Base-by-base conservation (phyloP, 805 yeast genomes). In the Debaryomyces tyrocola region DNA sequence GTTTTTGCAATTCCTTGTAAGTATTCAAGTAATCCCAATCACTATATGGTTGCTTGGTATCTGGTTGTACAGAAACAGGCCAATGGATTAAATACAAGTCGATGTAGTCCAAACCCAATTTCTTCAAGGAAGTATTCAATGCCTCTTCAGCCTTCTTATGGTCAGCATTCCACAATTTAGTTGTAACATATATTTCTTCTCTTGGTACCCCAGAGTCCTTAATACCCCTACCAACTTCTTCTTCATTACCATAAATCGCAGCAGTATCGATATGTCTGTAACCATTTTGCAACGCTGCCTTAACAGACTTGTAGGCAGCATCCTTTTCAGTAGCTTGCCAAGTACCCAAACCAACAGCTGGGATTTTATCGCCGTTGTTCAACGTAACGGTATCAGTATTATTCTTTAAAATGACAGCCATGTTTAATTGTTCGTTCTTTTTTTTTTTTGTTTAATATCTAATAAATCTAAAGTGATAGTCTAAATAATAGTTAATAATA, bases 241-340 rank as follows among this genome's bases (percentile, higher is more conserved):
- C 80, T 61, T 85, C 90, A 58, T 84, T 85, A 7, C 73, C 67
- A 67, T 85, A 86, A 41, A 73, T 73, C 21, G 80, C 78, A 18
- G 92, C 92, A 18, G 87, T 79, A 64, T 87, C 92, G 50, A 87
- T 82, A 64, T 86, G 91, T 49, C 80, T 73, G 69, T 85, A 85
- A 27, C 92, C 92, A 41, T 74, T 73, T 52, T 83, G 66, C 48
- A 84, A 60, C 7, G 95, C 95, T 29, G 73, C 58, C 40, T 69
- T 62, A 39, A 84, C 88, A 33, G 92, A 78, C 21, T 72, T 66
- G 57, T 72, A 69, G 33, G 81, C 88, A 12, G 75, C 82, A 5
- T 51, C 57, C 31, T 76, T 75, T 14, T 73, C 76, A 18, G 78
- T 62, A 29, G 85, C 79, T 60, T 69, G 69, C 85, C 88, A 87